A percentile compares a stretch with the other conserved stretches of the same genome.
These are phyloP conservation scores for Erythrobasidium yunnanense DNA, from an alignment of 768 basidiomycete species.

Conservation along the genomic window DNA sequence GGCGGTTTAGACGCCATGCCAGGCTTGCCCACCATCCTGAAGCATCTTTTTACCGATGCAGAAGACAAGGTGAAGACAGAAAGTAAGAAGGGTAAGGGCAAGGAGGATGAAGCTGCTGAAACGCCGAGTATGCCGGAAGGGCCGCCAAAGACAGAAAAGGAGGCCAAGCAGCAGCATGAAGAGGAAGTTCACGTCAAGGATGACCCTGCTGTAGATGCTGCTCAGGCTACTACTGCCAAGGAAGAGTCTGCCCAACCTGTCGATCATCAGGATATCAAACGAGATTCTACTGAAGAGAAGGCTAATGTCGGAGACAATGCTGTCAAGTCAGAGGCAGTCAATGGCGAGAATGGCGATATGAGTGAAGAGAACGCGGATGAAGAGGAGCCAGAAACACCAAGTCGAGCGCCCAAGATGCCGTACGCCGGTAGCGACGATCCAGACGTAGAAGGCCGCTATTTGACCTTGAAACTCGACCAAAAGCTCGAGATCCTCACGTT, in stretches of 20 bases:
- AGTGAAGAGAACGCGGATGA: conserved; percentile 43
- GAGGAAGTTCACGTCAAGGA: not conserved
- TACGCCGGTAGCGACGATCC: conserved; percentile 33
- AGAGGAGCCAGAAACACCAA: conserved; percentile 37
- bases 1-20: conserved; percentile 28
- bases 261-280: too few relatives aligned
- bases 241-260: too few relatives aligned
- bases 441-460: conserved; percentile 29
- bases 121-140: too few relatives aligned
- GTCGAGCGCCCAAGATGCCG: conserved; percentile 39
- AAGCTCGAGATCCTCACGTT: conserved; percentile 77
- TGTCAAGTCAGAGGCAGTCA: conserved; percentile 22
- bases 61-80: conserved; percentile 29
- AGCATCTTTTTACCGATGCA: conserved; percentile 34
- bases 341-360: conserved; percentile 4
- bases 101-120: too few relatives aligned
- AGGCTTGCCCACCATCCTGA: conserved; percentile 33
- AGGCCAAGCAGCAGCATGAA: not conserved
- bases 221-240: not conserved
- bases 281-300: not conserved
- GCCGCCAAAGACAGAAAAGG: too few relatives aligned
- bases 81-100: conserved; percentile 12
- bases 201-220: too few relatives aligned
- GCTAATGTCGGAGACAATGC: conserved; percentile 34
- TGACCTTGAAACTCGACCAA: conserved; percentile 48